Conservation (phyloP, 768 basidiomycete genomes). For the Cytidiella melzeri region DNA sequence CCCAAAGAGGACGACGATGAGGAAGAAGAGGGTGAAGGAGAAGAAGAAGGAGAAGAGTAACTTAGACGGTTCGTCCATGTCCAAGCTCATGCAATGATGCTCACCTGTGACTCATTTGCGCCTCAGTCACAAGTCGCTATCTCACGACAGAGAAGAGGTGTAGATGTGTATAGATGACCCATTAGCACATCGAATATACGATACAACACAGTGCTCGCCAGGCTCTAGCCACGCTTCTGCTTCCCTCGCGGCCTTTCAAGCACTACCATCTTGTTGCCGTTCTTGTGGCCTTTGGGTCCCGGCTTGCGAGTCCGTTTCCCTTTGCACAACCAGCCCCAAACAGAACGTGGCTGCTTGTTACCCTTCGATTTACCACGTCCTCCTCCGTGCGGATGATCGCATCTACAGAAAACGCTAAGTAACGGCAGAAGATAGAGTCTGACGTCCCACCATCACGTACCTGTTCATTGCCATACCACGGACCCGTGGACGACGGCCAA, state of each 20-base stretch:
- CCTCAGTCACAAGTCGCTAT: neutral
- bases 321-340: constrained; percentile 91
- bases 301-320: constrained; percentile 91
- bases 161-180: neutral
- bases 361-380: constrained; percentile 98
- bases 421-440: neutral
- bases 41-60: neutral
- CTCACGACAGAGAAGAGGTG: neutral
- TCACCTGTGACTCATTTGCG: neutral
- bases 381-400: constrained; percentile 94
- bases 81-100: too few species aligned
- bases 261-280: constrained; percentile 86
- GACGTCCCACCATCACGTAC: constrained; percentile 34
- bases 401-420: constrained; percentile 34
- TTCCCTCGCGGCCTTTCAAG: constrained; percentile 77
- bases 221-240: constrained; percentile 32
- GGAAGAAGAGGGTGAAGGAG: constrained; percentile 42
- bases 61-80: too few species aligned
- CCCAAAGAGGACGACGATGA: constrained; percentile 39
- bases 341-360: constrained; percentile 87
- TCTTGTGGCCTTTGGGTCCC: constrained; percentile 85
- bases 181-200: neutral
- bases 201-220: neutral
- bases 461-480: constrained; percentile 98
- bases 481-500: constrained; percentile 78